These are phyloP conservation scores for Panicum virgatum DNA, from an alignment of 202 grass and related monocot genomes.

Conservation along the genomic window DNA sequence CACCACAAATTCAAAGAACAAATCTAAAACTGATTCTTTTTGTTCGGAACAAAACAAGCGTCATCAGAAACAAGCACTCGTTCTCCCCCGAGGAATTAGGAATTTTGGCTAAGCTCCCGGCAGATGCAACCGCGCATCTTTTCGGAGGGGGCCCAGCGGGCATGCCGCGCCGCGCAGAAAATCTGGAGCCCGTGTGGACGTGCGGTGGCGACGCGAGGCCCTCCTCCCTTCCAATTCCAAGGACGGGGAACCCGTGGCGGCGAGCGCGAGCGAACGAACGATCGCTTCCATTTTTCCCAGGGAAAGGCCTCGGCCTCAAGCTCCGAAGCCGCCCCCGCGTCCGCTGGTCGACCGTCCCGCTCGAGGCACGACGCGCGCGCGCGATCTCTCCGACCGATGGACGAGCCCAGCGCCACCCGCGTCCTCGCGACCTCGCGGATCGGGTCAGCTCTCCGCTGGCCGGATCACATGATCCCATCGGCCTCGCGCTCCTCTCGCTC, in stretches of 20 bases:
- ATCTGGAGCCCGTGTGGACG: not conserved
- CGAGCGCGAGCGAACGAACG: not conserved
- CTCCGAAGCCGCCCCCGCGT: not conserved
- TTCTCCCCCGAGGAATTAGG: not conserved
- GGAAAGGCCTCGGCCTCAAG: not conserved
- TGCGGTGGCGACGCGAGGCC: not conserved
- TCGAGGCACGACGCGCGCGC: not conserved
- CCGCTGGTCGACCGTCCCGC: not conserved
- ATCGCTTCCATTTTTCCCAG: not conserved
- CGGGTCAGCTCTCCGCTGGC: not conserved
- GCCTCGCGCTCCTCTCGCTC: not conserved
- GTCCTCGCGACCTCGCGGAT: not conserved
- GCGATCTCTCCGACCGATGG: not conserved
- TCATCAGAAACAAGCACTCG: not conserved
- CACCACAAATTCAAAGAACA: no score
- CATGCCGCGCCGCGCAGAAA: no score
- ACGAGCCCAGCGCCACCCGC: not conserved
- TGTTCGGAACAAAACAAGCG: no score
- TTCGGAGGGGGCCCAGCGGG: no score
- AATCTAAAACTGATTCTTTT: no score
- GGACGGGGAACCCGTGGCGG: not conserved
- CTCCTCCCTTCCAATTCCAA: not conserved
- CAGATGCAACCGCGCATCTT: not conserved
- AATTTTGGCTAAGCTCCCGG: not conserved
- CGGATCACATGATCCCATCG: not conserved